These are phyloP conservation scores for Saxophila tyrrhenica DNA, from an alignment of 495 filamentous ascomycete genomes.

Conservation along the genomic window DNA sequence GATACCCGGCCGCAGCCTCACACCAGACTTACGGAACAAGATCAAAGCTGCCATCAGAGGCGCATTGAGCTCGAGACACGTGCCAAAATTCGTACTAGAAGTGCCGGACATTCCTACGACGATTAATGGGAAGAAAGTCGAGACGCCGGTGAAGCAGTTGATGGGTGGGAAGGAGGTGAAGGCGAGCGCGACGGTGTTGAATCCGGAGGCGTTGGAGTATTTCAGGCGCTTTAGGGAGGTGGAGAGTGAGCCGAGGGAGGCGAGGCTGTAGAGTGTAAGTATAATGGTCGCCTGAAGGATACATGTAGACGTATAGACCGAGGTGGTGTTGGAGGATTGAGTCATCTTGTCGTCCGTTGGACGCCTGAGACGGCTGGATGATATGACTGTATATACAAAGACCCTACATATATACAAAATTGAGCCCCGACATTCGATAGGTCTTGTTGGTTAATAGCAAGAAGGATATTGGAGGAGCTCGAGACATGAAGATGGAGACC, in stretches of 20 bases:
- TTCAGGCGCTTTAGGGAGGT: slow-evolving; percentile 18
- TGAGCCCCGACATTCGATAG: too few relatives aligned
- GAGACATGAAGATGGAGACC: too few relatives aligned
- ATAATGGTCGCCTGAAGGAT: neutral
- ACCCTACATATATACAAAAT: too few relatives aligned
- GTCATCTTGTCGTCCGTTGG: too few relatives aligned
- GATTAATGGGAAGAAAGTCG: slow-evolving; percentile 77
- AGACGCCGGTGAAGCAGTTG: slow-evolving; percentile 74
- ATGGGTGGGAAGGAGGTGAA: slow-evolving; percentile 63
- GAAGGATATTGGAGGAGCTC: too few relatives aligned
- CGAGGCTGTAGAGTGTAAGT: slow-evolving; percentile 10
- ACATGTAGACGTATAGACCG: neutral
- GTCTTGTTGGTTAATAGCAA: too few relatives aligned
- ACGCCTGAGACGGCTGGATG: too few relatives aligned
- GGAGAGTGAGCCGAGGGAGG: slow-evolving; percentile 16
- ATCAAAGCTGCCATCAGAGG: slow-evolving; percentile 50
- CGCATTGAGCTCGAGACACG: slow-evolving; percentile 59
- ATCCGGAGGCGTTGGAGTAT: slow-evolving; percentile 32
- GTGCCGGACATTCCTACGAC: slow-evolving; percentile 71
- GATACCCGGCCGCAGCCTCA: slow-evolving; percentile 45
- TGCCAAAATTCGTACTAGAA: slow-evolving; percentile 66
- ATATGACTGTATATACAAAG: too few relatives aligned
- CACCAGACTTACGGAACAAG: slow-evolving; percentile 41
- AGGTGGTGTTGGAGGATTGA: too few relatives aligned
- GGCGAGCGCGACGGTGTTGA: slow-evolving; percentile 62